These are phyloP conservation scores for Irpex rosettiformis DNA, from an alignment of 1,284 basidiomycete genomes.

Conservation along the genomic window DNA sequence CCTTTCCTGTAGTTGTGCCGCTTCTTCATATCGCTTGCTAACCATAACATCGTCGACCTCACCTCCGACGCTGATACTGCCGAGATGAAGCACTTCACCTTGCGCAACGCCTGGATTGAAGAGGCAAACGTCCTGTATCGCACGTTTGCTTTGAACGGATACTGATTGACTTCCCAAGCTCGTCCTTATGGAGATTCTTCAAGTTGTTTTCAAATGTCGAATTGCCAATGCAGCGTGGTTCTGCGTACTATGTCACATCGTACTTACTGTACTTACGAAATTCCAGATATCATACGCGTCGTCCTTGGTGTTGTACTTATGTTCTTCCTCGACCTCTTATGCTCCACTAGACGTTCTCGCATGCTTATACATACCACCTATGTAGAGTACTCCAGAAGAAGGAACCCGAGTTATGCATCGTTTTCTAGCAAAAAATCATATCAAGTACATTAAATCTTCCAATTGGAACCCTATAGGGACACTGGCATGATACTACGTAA, in stretches of 20 bases:
- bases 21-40: constrained; percentile 70
- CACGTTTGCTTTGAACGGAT: constrained; percentile 36
- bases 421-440: constrained; percentile 22
- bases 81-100: constrained; percentile 71
- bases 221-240: too few species aligned
- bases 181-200: too few species aligned
- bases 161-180: not conserved
- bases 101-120: constrained; percentile 66
- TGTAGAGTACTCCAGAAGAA: constrained; percentile 10
- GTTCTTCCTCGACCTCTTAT: not conserved
- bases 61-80: constrained; percentile 59
- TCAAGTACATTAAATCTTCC: constrained; percentile 27
- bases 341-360: constrained; percentile 8
- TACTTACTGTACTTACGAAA: not conserved
- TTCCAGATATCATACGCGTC: not conserved
- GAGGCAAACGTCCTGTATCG: constrained; percentile 72
- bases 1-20: constrained; percentile 56
- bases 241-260: not conserved
- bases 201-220: too few species aligned
- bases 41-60: constrained; percentile 56
- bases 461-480: constrained; percentile 17
- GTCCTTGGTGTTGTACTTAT: not conserved
- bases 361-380: constrained; percentile 17
- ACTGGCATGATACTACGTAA: constrained; percentile 12
- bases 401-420: not conserved